These are phyloP conservation scores for Cercospora beticola DNA, from an alignment of 2,329 filamentous ascomycete species.

Conservation along the genomic window DNA sequence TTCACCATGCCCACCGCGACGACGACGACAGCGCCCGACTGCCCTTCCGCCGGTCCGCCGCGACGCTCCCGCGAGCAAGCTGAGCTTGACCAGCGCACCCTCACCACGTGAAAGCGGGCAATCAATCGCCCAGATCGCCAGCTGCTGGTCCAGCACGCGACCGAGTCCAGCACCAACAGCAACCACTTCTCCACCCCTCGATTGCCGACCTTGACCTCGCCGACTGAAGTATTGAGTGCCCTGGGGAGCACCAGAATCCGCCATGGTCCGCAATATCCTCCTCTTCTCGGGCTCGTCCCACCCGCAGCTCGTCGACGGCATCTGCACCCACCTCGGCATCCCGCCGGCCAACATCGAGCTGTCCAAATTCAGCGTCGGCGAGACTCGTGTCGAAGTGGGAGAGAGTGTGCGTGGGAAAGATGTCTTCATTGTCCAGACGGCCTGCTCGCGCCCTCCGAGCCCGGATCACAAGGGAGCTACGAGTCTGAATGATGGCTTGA, in stretches of 20 bases:
- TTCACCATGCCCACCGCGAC: conserved; percentile 7
- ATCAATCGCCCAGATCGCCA: background rate
- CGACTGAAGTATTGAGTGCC: background rate
- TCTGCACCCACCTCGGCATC: conserved; percentile 86
- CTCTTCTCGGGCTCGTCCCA: conserved; percentile 92
- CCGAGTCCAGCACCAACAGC: background rate
- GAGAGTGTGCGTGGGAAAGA: conserved; percentile 97
- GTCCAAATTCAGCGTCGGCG: conserved; percentile 89
- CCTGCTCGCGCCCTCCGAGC: conserved; percentile 23
- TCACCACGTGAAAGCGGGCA: background rate
- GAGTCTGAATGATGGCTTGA: conserved; percentile 76
- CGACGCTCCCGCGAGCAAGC: conserved; percentile 4
- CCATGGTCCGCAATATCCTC: conserved; percentile 93
- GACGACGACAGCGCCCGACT: background rate
- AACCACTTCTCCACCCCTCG: background rate
- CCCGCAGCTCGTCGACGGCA: conserved; percentile 78
- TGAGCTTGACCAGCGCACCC: conserved; percentile 6
- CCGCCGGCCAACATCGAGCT: conserved; percentile 81
- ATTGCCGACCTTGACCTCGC: background rate
- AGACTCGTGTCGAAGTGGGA: conserved; percentile 91
- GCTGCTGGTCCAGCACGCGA: background rate
- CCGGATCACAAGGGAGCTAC: conserved; percentile 15
- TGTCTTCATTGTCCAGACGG: conserved; percentile 95
- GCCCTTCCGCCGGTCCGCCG: conserved; percentile 3
- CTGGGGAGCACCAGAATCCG: background rate